Evolutionary conservation across 2,329 filamentous ascomycete species (phyloP).

Genomic region (Penicillium palitans): DNA sequence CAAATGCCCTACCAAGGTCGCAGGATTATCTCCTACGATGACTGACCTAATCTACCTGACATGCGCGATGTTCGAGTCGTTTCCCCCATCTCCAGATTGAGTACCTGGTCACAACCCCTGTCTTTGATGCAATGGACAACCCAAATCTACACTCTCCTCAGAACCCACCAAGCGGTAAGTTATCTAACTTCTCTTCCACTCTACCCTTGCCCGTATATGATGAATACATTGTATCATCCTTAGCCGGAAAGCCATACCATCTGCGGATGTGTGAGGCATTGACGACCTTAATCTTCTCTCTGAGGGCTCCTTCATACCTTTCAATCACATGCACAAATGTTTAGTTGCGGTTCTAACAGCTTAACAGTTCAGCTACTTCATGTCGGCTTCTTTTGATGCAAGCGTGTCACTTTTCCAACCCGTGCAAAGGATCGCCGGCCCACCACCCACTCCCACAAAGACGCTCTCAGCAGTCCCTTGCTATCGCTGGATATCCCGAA

Average conservation of each 20-base stretch:
- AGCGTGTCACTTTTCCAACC: neutral
- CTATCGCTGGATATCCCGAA: neutral
- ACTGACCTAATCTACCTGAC: slow-evolving; percentile 24
- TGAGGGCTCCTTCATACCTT: slow-evolving; percentile 24
- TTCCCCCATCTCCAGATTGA: neutral
- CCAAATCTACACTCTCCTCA: too few species aligned
- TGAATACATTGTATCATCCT: slow-evolving; percentile 92
- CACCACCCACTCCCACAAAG: neutral
- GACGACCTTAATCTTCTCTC: slow-evolving; percentile 51
- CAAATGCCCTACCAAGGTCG: slow-evolving; percentile 28
- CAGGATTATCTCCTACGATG: slow-evolving; percentile 40
- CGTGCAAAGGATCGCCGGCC: neutral
- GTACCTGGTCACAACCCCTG: neutral
- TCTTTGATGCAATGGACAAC: neutral
- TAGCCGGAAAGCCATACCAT: slow-evolving; percentile 69
- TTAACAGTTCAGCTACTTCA: neutral
- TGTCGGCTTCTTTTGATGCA: neutral
- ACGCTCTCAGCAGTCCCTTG: too few species aligned
- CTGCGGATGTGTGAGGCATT: slow-evolving; percentile 42
- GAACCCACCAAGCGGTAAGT: slow-evolving; percentile 13
- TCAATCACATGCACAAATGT: neutral
- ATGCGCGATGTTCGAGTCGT: neutral
- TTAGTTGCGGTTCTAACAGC: neutral
- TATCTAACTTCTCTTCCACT: slow-evolving; percentile 4
- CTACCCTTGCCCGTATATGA: slow-evolving; percentile 56